phyloP scores from a whole-genome alignment of 768 basidiomycete genomes.

The Panellus pusillus region DNA sequence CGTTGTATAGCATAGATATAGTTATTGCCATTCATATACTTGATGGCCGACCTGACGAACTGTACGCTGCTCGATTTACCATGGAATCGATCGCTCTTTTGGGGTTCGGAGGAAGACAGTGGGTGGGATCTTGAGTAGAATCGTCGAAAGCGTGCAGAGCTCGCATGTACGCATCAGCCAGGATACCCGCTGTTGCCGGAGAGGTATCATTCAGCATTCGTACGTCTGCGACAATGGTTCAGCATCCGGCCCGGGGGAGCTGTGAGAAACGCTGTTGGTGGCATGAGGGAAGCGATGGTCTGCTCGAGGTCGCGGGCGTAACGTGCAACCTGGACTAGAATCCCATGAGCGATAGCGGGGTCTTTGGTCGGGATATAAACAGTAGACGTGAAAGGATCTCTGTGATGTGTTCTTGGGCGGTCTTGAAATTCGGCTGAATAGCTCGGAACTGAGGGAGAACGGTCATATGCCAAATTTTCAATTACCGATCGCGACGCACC shows the following conservation, averaged over 20 bases:
- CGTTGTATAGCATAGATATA: background rate
- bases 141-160: too few species aligned
- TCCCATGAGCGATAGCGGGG: background rate
- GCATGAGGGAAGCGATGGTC: background rate
- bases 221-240: too few species aligned
- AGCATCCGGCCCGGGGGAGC: too few species aligned
- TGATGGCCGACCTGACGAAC: background rate
- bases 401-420: background rate
- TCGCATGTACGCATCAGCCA: too few species aligned
- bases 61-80: conserved; percentile 3
- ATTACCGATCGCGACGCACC: background rate
- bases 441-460: too few species aligned
- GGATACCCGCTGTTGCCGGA: too few species aligned
- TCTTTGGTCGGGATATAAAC: conserved; percentile 1
- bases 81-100: background rate
- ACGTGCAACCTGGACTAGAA: background rate
- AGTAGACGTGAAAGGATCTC: conserved; percentile 2
- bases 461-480: too few species aligned
- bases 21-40: background rate
- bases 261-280: background rate
- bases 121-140: too few species aligned
- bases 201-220: too few species aligned
- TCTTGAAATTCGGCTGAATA: too few species aligned
- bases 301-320: conserved; percentile 4
- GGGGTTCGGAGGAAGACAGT: too few species aligned